Evolutionary conservation across 1,139 yeast species (phyloP).

Genomic region (Kodamaea plutei): DNA sequence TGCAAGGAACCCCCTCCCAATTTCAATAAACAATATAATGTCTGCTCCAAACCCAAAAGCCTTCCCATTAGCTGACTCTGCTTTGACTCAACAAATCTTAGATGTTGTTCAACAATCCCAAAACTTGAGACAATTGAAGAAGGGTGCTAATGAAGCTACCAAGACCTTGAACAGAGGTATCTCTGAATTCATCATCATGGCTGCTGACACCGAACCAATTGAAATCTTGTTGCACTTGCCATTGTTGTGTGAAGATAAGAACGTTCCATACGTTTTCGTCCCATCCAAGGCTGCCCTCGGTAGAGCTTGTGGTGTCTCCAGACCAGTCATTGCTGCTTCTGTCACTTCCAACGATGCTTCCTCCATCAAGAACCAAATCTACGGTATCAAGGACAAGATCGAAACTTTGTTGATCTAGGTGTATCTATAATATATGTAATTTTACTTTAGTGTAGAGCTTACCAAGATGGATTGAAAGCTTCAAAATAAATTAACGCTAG

Average conservation of each 20-base stretch:
- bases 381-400: constrained; percentile 97
- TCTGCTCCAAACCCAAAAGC: constrained; percentile 92
- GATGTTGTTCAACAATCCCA: constrained; percentile 98
- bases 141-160: constrained; percentile 99
- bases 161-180: constrained; percentile 99
- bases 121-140: constrained; percentile 96
- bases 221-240: constrained; percentile 98
- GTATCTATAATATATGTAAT: too few species aligned
- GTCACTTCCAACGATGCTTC: constrained; percentile 98
- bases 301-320: constrained; percentile 99
- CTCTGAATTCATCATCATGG: constrained; percentile 98
- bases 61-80: constrained; percentile 97
- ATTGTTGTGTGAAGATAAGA: constrained; percentile 96
- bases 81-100: constrained; percentile 91
- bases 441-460: too few species aligned
- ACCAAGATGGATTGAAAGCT: too few species aligned
- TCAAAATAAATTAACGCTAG: too few species aligned
- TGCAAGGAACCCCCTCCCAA: constrained; percentile 60
- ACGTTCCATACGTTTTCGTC: constrained; percentile 97
- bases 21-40: too few species aligned
- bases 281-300: constrained; percentile 98
- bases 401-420: constrained; percentile 92
- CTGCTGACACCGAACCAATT: constrained; percentile 99
- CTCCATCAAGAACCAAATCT: constrained; percentile 94
- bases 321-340: constrained; percentile 98